Conservation (phyloP, 2,329 filamentous ascomycete species). For the Bipolaris zeicola region DNA sequence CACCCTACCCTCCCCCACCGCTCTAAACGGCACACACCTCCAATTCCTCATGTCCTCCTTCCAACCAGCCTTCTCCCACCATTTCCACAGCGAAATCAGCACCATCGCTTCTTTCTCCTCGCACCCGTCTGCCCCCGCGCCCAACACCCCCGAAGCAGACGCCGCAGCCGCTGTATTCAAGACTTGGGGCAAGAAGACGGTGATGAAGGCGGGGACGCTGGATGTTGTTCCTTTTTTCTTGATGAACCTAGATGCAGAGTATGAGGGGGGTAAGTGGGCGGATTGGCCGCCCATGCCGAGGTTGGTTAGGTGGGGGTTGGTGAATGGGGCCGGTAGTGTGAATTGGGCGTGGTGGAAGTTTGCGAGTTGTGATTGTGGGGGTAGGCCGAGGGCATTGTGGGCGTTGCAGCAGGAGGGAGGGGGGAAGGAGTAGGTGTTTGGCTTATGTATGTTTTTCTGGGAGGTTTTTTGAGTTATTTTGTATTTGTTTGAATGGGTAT, state of each 20-base stretch:
- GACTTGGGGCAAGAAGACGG: constrained; percentile 66
- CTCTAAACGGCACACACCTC: constrained; percentile 34
- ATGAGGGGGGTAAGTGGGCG: constrained; percentile 64
- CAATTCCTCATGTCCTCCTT: constrained; percentile 36
- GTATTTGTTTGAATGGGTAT: too few species aligned
- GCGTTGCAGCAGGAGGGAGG: constrained; percentile 1
- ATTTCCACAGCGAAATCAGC: constrained; percentile 45
- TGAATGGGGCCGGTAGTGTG: constrained; percentile 63
- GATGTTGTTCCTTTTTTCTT: constrained; percentile 70
- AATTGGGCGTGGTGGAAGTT: constrained; percentile 68
- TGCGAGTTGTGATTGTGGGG: constrained; percentile 63
- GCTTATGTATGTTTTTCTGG: too few species aligned
- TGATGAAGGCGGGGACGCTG: constrained; percentile 64
- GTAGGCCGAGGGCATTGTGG: constrained; percentile 56
- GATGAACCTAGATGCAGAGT: constrained; percentile 65
- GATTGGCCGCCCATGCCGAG: constrained; percentile 69
- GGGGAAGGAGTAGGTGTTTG: not conserved
- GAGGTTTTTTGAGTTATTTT: too few species aligned
- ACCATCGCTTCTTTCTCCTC: constrained; percentile 46
- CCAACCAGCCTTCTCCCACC: constrained; percentile 33
- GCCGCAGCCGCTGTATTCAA: constrained; percentile 61
- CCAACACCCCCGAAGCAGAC: constrained; percentile 51
- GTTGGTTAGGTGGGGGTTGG: constrained; percentile 64
- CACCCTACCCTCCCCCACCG: constrained; percentile 12
- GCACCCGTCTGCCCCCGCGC: constrained; percentile 59